Evolutionary conservation across 164 flowering plant species (phyloP), one percentile per base, ranked within the genome.

Genomic region (Aristolochia fimbriata): DNA sequence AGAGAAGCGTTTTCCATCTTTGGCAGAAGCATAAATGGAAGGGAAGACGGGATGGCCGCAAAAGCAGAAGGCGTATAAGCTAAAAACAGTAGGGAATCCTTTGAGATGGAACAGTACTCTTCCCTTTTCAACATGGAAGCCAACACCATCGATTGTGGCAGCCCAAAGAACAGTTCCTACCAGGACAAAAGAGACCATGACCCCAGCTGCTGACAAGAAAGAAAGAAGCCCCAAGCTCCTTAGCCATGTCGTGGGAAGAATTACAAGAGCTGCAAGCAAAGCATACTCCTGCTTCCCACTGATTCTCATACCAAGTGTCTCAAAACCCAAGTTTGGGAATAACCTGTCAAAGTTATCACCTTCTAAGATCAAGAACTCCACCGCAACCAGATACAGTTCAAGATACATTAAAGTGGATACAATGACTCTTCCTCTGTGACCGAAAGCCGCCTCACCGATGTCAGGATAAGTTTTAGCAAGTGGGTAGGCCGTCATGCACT

Each of bases 31-130:
- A 71, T 81, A 85, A 0, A 91, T 65, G 10, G 91, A 83, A 10
- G 98, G 98, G 47, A 91, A 83, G 19, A 91, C 91, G 0, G 96
- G 83, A 80, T 91, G 96, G 12, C 82, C 89, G 64, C 90, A 80
- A 27, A 78, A 91, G 55, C 96, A 86, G 49, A 91, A 85, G 16
- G 87, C 76, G 56, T 77, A 88, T 27, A 91, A 61, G 73, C 95
- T 87, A 4, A 78, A 55, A 33, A 89, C 68, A 14, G 83, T 80
- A 1, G 96, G 88, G n/a, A 91, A 60, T 46, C 98, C 95, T 2
- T 50, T 64, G 79, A 67, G 76, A 51, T 74, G 75, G 8, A 83
- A 0, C 13, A 71, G 47, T 0, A 27, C 30, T 37, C 65, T 51
- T 87, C 92, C 61, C 64, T 79, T 50, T 68, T n/a, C n/a, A n/a